Evolutionary conservation across 345 rosid genomes (phyloP).

Genomic region (Viola odorata): DNA sequence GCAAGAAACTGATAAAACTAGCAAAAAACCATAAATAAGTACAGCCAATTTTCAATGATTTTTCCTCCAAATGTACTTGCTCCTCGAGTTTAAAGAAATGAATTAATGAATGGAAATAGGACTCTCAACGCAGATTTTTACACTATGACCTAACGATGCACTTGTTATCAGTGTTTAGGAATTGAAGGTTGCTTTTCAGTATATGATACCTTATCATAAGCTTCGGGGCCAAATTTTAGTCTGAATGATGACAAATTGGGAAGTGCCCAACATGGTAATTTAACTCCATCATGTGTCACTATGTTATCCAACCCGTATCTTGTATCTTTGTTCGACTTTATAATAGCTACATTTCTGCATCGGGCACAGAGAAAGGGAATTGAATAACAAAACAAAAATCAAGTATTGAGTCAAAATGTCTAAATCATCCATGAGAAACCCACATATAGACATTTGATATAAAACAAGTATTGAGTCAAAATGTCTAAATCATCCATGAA

Average conservation of each 20-base stretch:
- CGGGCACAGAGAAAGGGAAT: not conserved
- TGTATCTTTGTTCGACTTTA: conserved; percentile 73
- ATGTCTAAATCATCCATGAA: not conserved
- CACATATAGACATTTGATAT: too few species aligned
- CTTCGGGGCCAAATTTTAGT: conserved; percentile 46
- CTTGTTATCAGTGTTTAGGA: not conserved
- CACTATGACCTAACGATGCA: not conserved
- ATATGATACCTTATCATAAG: conserved; percentile 49
- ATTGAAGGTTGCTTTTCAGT: conserved; percentile 2
- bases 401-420: not conserved
- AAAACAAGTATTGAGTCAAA: not conserved
- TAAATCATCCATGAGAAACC: not conserved
- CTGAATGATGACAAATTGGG: conserved; percentile 51
- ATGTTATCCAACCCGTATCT: conserved; percentile 69
- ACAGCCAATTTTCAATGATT: not conserved
- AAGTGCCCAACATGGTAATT: conserved; percentile 67
- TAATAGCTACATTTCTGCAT: conserved; percentile 61
- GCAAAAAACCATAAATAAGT: not conserved
- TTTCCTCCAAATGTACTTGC: not conserved
- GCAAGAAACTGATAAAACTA: not conserved
- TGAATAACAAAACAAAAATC: not conserved
- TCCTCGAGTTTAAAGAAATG: not conserved
- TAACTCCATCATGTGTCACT: conserved; percentile 78
- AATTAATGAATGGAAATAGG: too few species aligned
- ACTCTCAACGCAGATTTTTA: not conserved